Evolutionary conservation across 148 eudicot genomes (phyloP).

Genomic region (Nepenthes mirabilis): DNA sequence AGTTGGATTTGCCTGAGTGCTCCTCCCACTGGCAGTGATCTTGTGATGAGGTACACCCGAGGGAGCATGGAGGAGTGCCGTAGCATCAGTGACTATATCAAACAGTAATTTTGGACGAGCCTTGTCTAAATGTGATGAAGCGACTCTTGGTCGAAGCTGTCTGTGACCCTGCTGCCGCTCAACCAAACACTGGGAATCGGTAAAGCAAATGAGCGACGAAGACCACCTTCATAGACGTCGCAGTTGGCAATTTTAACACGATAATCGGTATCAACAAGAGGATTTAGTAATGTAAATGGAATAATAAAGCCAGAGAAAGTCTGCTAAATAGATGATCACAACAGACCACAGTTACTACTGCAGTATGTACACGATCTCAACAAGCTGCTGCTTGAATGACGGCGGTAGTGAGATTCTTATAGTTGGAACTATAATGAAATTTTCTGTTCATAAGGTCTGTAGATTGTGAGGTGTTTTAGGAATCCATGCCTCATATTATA

Average conservation of each 20-base stretch:
- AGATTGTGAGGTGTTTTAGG: too few relatives aligned
- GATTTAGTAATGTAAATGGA: background rate
- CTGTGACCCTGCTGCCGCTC: constrained; percentile 31
- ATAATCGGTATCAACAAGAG: background rate
- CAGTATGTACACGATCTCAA: too few relatives aligned
- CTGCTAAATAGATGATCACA: background rate
- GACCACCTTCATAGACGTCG: background rate
- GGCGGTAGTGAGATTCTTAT: too few relatives aligned
- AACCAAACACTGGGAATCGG: constrained; percentile 14
- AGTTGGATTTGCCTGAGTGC: too few relatives aligned
- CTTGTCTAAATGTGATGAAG: constrained; percentile 76
- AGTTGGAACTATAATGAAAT: too few relatives aligned
- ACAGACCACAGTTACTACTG: too few relatives aligned
- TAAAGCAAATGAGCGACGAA: background rate
- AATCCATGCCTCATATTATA: too few relatives aligned
- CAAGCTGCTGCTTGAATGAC: too few relatives aligned
- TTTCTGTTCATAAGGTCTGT: too few relatives aligned
- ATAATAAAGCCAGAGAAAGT: constrained; percentile 4
- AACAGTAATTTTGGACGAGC: constrained; percentile 70
- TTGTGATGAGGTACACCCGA: too few relatives aligned
- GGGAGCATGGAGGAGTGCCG: too few relatives aligned
- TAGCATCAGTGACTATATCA: constrained; percentile 16
- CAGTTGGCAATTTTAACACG: background rate
- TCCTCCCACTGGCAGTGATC: too few relatives aligned
- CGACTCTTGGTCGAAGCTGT: constrained; percentile 75